Evolutionary conservation across 305 asterid genomes (phyloP).

Genomic region (Petunia hybrid): DNA sequence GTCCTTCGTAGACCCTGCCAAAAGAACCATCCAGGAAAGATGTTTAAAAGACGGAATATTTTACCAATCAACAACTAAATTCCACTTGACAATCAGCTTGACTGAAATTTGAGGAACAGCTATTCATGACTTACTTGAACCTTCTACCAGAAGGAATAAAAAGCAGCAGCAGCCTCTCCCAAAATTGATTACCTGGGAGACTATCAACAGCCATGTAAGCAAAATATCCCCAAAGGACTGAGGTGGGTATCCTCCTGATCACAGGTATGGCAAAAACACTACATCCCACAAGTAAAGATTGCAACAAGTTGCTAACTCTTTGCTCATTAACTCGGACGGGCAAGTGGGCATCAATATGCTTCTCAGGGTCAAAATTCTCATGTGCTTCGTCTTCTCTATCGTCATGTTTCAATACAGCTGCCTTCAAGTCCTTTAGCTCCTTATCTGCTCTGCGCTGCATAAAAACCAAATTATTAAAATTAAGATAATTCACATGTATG

Average conservation of each 20-base stretch:
- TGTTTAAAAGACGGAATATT: neutral
- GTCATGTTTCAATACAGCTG: conserved; percentile 66
- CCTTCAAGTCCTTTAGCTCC: conserved; percentile 66
- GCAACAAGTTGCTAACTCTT: conserved; percentile 76
- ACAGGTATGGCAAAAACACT: conserved; percentile 61
- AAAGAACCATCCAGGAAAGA: neutral
- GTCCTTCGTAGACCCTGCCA: conserved; percentile 32
- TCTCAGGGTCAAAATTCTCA: conserved; percentile 63
- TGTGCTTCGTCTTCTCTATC: conserved; percentile 30
- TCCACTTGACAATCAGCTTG: neutral
- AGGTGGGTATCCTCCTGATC: conserved; percentile 73
- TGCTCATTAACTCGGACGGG: conserved; percentile 87
- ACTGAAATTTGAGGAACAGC: too few species aligned
- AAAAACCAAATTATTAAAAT: too few species aligned
- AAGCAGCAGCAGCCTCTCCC: conserved; percentile 73
- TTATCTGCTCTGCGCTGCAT: conserved; percentile 51
- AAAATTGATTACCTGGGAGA: conserved; percentile 82
- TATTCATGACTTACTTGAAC: conserved; percentile 59
- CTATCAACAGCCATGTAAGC: conserved; percentile 91
- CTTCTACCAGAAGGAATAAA: conserved; percentile 66
- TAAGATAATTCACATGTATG: too few species aligned
- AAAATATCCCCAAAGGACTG: conserved; percentile 84
- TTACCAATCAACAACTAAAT: neutral
- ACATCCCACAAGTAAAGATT: conserved; percentile 68
- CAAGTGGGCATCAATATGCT: conserved; percentile 61